These are phyloP conservation scores for Eucalyptus sp. DNA, from an alignment of 345 rosid species.

Conservation along the genomic window DNA sequence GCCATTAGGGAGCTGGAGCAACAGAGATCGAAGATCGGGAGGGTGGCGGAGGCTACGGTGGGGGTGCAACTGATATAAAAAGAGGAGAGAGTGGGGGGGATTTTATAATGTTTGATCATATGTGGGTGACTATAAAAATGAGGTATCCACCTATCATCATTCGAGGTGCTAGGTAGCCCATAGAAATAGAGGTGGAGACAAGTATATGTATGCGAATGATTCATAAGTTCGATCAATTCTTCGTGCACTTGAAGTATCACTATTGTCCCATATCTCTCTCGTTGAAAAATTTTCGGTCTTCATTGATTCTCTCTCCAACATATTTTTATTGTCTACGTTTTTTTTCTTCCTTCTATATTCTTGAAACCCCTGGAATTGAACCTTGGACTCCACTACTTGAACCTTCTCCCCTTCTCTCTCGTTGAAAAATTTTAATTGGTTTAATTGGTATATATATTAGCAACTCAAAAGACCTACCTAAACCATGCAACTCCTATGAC, in stretches of 20 bases:
- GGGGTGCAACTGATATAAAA: not conserved
- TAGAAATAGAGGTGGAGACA: not conserved
- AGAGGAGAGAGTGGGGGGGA: not conserved
- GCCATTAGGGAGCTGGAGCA: not conserved
- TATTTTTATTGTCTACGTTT: not conserved
- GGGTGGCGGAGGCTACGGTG: not conserved
- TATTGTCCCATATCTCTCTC: not conserved
- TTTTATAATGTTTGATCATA: not conserved
- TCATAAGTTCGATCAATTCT: not conserved
- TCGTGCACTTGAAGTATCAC: not conserved
- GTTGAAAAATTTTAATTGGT: too few relatives aligned
- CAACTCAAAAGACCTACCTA: too few relatives aligned
- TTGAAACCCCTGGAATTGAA: not conserved
- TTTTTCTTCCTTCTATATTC: not conserved
- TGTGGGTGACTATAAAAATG: not conserved
- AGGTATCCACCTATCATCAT: not conserved
- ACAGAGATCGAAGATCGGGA: not conserved
- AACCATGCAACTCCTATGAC: too few relatives aligned
- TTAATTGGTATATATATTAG: too few relatives aligned
- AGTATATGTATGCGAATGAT: not conserved
- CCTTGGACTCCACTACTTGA: too few relatives aligned
- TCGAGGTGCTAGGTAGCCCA: not conserved
- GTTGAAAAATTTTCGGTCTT: not conserved
- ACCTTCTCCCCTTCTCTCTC: too few relatives aligned
- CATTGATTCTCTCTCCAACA: not conserved